phyloP scores from a whole-genome alignment of 2,329 filamentous ascomycete genomes.

The Ophiostoma sp. region DNA sequence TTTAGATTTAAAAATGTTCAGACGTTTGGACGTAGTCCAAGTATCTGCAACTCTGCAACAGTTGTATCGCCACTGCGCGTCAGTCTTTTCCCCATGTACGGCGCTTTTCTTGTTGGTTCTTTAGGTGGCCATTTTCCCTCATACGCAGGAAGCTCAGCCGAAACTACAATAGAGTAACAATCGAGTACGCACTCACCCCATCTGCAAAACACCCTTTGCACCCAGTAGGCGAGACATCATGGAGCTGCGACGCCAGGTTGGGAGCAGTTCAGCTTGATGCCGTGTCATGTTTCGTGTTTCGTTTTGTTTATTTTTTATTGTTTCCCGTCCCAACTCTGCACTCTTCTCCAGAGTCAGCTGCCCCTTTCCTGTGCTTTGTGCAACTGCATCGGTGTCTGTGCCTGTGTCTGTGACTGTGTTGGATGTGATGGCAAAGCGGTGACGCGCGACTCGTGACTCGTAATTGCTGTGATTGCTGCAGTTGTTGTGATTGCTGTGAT shows the following conservation, averaged over 20 bases:
- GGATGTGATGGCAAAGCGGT: neutral
- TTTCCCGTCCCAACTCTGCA: neutral
- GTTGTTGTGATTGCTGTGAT: neutral
- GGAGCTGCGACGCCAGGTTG: neutral
- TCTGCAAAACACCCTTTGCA: neutral
- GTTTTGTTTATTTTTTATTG: neutral
- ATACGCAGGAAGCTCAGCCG: neutral
- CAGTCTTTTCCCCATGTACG: neutral
- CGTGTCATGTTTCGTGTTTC: neutral
- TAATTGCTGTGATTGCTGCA: too few relatives aligned
- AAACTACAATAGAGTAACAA: neutral
- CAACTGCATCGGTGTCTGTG: neutral
- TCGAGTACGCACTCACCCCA: neutral
- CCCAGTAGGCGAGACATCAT: neutral
- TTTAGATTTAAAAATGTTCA: neutral
- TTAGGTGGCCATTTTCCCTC: neutral
- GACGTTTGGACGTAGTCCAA: neutral
- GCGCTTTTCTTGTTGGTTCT: neutral
- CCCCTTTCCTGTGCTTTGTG: constrained; percentile 1
- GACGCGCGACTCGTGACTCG: neutral
- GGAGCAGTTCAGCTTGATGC: neutral
- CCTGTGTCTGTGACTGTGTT: neutral
- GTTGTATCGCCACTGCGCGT: neutral
- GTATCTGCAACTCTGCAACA: neutral
- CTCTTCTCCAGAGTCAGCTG: neutral